A percentile compares a stretch with the other conserved stretches of the same genome.
Evolutionary conservation across 208 protist species (phyloP).

Genomic region (Novymonas esmeraldas): DNA sequence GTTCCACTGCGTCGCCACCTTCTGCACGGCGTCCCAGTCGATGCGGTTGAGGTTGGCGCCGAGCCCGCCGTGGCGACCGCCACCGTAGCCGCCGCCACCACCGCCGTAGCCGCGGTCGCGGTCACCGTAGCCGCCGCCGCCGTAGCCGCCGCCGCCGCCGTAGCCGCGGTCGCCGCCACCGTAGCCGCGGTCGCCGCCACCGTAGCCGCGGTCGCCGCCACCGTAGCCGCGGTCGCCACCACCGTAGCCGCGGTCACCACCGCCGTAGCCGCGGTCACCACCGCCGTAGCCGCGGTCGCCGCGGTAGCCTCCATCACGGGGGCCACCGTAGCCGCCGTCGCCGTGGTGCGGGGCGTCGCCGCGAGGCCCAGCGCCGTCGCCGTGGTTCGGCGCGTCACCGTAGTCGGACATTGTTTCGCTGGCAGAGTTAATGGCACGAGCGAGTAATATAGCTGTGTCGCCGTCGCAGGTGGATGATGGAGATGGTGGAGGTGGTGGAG

Average conservation of each 20-base stretch:
- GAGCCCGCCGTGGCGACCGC: constrained; percentile 48
- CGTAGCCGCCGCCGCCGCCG: constrained; percentile 10
- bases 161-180: constrained; percentile 23
- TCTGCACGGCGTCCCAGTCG: constrained; percentile 73
- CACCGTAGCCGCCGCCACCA: constrained; percentile 2
- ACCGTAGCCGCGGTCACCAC: constrained; percentile 12
- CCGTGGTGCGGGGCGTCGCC: background rate
- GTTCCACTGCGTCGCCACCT: constrained; percentile 81
- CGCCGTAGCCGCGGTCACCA: constrained; percentile 14
- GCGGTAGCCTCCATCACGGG: constrained; percentile 10
- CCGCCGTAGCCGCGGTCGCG: constrained; percentile 13
- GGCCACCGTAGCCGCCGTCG: background rate
- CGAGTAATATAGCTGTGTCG: background rate
- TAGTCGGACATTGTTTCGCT: constrained; percentile 39
- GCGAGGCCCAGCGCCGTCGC: constrained; percentile 5
- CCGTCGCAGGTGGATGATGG: background rate
- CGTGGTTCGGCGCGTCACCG: constrained; percentile 12
- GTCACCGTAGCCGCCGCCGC: constrained; percentile 11
- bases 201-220: background rate
- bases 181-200: constrained; percentile 15
- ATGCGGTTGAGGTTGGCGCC: constrained; percentile 68
- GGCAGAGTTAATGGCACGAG: background rate
- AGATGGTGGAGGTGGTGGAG: too few species aligned
- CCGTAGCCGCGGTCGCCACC: background rate
- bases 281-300: constrained; percentile 23